Base-by-base conservation (phyloP, 139 green algal species). In the Chlamydomonas sphaeroides region DNA sequence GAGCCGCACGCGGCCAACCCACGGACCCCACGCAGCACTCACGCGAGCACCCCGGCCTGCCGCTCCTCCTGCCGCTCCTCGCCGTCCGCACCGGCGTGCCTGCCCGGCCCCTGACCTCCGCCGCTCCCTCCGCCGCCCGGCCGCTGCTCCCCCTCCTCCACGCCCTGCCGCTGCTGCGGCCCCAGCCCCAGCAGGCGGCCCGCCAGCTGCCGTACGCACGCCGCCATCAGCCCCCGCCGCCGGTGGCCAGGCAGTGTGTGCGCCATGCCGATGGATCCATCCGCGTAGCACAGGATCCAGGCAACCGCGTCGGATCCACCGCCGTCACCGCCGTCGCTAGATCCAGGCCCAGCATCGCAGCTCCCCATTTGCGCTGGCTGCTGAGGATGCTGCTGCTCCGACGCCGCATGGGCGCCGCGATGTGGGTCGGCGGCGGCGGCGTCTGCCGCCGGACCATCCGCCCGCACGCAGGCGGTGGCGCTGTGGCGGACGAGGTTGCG, bases 211-310 rank as follows among this genome's bases (percentile, higher is more conserved):
- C 4, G 14, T 18, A 48, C 65, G 35, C 33, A 53, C 0, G 25
- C 36, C 65, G 26, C 26, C 78, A 77, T 77, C 5, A 84, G 78
- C 5, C 78, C 78, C 35, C 38, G 28, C 48, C 78, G 65, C 28
- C 78, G 78, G 78, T 84, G 65, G 26, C 21, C n/a, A 32, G 33
- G 36, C 78, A 77, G 65, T 1, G 65, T 84, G 78, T 84, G 78
- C 25, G 65, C 78, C 78, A 84, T 76, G 17, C 78, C 78, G 6
- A 84, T 6, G 1, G 78, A 84, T 2, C 78, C 78, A 41, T 84
- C 78, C 36, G 6, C 39, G 65, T 77, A 84, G 62, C 77, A 65
- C 78, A 84, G 53, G 36, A 76, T 75, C 78, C 78, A 84, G 5
- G 78, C 65, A 2, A 84, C 78, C 20, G 65, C 63, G 26, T 76